phyloP scores from a whole-genome alignment of 2,329 filamentous ascomycete species.

The Fusarium solani-melongenae region DNA sequence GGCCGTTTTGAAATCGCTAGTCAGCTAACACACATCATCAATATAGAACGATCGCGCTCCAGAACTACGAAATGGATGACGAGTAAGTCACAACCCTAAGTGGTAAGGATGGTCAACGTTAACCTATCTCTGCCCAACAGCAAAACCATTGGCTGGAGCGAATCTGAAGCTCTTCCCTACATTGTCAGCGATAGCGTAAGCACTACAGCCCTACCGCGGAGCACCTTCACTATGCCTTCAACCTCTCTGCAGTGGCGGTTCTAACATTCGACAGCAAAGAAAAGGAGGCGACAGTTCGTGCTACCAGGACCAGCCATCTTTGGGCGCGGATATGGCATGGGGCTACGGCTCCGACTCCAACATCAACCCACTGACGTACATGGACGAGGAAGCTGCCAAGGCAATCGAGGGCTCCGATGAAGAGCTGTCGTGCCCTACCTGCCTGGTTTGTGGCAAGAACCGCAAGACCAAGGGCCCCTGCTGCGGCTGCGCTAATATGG shows the following conservation, averaged over 20 bases:
- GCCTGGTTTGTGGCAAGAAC: neutral
- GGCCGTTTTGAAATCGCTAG: neutral
- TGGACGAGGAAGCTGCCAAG: neutral
- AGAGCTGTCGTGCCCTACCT: neutral
- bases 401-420: neutral
- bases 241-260: neutral
- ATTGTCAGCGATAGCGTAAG: neutral
- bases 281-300: neutral
- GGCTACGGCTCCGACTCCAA: neutral
- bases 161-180: neutral
- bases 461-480: neutral
- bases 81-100: neutral
- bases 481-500: neutral
- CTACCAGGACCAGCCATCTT: neutral
- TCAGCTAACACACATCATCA: neutral
- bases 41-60: neutral
- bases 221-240: neutral
- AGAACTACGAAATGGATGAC: neutral
- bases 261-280: neutral
- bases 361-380: neutral
- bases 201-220: neutral
- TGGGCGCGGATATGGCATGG: neutral
- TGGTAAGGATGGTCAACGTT: neutral
- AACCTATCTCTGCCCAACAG: neutral
- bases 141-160: neutral